Conservation (phyloP, 2,329 filamentous ascomycete species). For the Verticillium albo-atrum region DNA sequence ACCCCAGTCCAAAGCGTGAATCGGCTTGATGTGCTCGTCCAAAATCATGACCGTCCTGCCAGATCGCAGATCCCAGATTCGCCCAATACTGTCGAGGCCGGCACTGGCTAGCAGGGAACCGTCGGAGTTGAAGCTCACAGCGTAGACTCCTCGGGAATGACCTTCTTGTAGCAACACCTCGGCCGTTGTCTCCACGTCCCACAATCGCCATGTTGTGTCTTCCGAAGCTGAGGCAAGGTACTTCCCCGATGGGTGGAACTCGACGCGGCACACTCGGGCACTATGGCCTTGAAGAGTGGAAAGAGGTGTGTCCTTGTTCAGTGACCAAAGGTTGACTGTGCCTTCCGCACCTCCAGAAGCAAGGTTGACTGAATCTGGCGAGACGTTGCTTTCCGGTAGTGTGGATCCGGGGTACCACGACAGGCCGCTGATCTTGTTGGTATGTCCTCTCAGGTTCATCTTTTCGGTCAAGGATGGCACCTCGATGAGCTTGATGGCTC, state of each 20-base stretch:
- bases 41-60: slow-evolving; percentile 94
- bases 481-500: slow-evolving; percentile 79
- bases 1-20: slow-evolving; percentile 90
- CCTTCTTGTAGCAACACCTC: slow-evolving; percentile 90
- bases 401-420: slow-evolving; percentile 87
- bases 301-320: slow-evolving; percentile 80
- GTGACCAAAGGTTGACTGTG: slow-evolving; percentile 83
- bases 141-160: slow-evolving; percentile 89
- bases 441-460: slow-evolving; percentile 75
- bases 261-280: slow-evolving; percentile 83
- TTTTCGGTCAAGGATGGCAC: slow-evolving; percentile 79
- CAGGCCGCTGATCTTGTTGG: slow-evolving; percentile 82
- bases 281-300: slow-evolving; percentile 79
- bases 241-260: slow-evolving; percentile 87
- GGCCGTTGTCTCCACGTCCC: slow-evolving; percentile 83
- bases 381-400: slow-evolving; percentile 64
- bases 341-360: slow-evolving; percentile 89
- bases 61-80: slow-evolving; percentile 91
- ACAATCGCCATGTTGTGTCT: slow-evolving; percentile 94
- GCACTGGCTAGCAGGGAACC: slow-evolving; percentile 87
- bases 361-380: slow-evolving; percentile 71
- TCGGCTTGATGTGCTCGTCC: slow-evolving; percentile 78
- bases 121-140: slow-evolving; percentile 84
- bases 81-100: slow-evolving; percentile 90
- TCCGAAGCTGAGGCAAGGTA: slow-evolving; percentile 92